These are phyloP conservation scores for Penicillium concentricum DNA, from an alignment of 2,329 filamentous ascomycete species.

Conservation along the genomic window DNA sequence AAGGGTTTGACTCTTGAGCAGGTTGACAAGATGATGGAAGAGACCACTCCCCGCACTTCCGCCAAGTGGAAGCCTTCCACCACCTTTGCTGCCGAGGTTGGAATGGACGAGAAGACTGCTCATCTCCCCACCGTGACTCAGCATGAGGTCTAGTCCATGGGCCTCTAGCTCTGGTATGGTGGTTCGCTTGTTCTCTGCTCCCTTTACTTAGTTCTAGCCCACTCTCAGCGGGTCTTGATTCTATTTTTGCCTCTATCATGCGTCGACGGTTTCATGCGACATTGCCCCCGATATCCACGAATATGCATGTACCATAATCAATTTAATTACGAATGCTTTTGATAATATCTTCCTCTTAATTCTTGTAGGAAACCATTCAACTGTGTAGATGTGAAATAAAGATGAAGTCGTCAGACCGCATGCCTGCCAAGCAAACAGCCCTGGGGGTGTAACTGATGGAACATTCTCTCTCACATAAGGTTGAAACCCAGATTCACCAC, in stretches of 20 bases:
- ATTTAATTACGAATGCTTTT: not conserved
- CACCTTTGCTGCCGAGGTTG: conserved; percentile 65
- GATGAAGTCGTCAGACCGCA: not conserved
- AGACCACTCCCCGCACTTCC: conserved; percentile 74
- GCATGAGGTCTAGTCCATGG: conserved; percentile 4
- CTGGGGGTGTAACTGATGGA: not conserved
- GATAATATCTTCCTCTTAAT: not conserved
- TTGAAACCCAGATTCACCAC: not conserved
- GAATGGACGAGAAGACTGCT: conserved; percentile 39
- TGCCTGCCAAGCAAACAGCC: not conserved
- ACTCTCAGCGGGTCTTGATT: not conserved
- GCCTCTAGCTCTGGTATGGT: not conserved
- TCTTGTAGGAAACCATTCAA: not conserved
- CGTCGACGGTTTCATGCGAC: conserved; percentile 1
- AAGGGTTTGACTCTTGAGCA: conserved; percentile 76
- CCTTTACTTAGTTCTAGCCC: not conserved
- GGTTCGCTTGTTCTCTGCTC: not conserved
- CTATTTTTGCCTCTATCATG: not conserved
- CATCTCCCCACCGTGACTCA: conserved; percentile 12
- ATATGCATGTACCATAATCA: conserved; percentile 1
- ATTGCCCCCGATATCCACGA: conserved; percentile 4
- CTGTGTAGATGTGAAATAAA: not conserved
- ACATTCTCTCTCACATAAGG: not conserved
- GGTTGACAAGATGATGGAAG: conserved; percentile 85
- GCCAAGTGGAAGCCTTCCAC: conserved; percentile 71